These are phyloP conservation scores for Komagataella pastoris DNA, from an alignment of 805 yeast genomes.

Conservation along the genomic window DNA sequence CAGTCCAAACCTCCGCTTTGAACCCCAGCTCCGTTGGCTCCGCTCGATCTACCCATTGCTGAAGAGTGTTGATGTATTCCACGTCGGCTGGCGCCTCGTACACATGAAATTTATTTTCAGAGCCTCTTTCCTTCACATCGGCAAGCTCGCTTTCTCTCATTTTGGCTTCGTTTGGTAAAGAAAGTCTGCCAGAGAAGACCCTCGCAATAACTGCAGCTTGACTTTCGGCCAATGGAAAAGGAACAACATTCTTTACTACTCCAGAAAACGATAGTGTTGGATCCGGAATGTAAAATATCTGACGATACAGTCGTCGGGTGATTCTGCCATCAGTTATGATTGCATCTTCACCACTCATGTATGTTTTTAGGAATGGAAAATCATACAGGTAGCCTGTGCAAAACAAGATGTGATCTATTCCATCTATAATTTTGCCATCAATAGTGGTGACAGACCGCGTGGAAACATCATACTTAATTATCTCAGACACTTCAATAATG, in stretches of 20 bases:
- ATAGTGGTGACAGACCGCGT: slow-evolving; percentile 25
- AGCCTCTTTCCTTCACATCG: slow-evolving; percentile 28
- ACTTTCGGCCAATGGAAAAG: slow-evolving; percentile 35
- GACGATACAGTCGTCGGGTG: slow-evolving; percentile 27
- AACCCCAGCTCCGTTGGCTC: slow-evolving; percentile 18
- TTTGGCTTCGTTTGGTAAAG: slow-evolving; percentile 22
- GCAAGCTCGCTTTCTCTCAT: slow-evolving; percentile 20
- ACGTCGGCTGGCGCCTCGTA: slow-evolving; percentile 44
- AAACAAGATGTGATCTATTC: slow-evolving; percentile 46
- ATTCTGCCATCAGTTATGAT: slow-evolving; percentile 20
- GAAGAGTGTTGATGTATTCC: slow-evolving; percentile 36
- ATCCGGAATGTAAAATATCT: slow-evolving; percentile 31
- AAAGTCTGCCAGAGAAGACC: slow-evolving; percentile 25
- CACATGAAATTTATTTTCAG: slow-evolving; percentile 35
- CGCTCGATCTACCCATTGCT: slow-evolving; percentile 20
- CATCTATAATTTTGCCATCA: slow-evolving; percentile 31
- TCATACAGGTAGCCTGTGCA: slow-evolving; percentile 68
- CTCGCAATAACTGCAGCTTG: slow-evolving; percentile 31
- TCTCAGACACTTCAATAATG: slow-evolving; percentile 13
- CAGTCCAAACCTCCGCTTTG: slow-evolving; percentile 17
- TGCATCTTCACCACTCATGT: slow-evolving; percentile 12
- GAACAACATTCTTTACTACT: slow-evolving; percentile 29
- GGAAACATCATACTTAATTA: slow-evolving; percentile 12
- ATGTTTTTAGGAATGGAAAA: slow-evolving; percentile 42
- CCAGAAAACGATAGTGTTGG: slow-evolving; percentile 30